Conservation (phyloP, 2,329 filamentous ascomycete species). For the Colletotrichum tamarilloi region DNA sequence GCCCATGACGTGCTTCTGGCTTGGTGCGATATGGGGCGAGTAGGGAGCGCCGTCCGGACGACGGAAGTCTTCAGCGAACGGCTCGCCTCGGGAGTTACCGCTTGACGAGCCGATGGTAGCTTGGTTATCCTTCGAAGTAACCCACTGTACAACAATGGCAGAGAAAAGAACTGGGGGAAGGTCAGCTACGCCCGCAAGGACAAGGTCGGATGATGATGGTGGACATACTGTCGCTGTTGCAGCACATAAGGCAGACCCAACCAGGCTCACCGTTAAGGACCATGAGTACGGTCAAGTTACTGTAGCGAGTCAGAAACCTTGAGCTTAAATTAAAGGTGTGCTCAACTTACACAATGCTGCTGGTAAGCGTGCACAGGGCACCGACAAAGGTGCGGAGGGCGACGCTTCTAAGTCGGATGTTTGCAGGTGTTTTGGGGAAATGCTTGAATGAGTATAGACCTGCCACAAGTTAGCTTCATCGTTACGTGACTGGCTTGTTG, state of each 20-base stretch:
- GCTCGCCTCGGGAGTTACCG: conserved; percentile 2
- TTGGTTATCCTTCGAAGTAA: conserved; percentile 60
- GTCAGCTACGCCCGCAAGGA: not conserved
- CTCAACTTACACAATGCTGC: conserved; percentile 64
- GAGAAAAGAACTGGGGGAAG: conserved; percentile 65
- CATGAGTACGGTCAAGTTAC: conserved; percentile 70
- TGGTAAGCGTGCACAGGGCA: conserved; percentile 65
- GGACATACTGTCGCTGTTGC: conserved; percentile 69
- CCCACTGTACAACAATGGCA: conserved; percentile 71
- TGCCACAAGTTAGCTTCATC: conserved; percentile 40
- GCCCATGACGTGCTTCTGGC: conserved; percentile 40
- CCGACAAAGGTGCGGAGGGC: conserved; percentile 71
- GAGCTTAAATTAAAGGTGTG: conserved; percentile 8
- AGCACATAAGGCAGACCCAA: conserved; percentile 75
- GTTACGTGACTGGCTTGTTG: not conserved
- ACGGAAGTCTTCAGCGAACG: conserved; percentile 14
- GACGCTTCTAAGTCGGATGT: conserved; percentile 58
- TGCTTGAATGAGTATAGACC: conserved; percentile 66
- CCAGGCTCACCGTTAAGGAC: conserved; percentile 69
- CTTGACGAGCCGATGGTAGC: conserved; percentile 36
- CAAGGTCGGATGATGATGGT: not conserved
- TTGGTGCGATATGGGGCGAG: conserved; percentile 35
- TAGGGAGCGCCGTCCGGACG: not conserved
- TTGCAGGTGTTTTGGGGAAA: conserved; percentile 53
- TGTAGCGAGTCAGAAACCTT: conserved; percentile 39